Conservation (phyloP, 2,329 filamentous ascomycete genomes). For the Ploettnerulaceae sp. region DNA sequence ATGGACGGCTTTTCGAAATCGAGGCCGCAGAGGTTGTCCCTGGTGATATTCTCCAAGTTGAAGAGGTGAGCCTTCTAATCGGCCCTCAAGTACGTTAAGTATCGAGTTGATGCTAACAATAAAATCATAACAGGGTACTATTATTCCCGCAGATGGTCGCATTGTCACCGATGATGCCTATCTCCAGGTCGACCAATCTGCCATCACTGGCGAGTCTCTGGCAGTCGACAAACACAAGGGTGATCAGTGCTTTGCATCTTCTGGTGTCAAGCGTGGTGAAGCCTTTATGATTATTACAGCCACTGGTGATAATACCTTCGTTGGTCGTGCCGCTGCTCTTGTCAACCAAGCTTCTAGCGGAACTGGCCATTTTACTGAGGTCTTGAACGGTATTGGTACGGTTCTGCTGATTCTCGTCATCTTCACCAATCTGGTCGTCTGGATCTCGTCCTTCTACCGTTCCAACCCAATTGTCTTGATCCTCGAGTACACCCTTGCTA, state of each 20-base stretch:
- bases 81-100: background rate
- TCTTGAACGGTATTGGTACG: conserved; percentile 81
- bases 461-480: conserved; percentile 76
- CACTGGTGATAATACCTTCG: conserved; percentile 86
- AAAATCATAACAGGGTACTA: conserved; percentile 56
- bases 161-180: conserved; percentile 80
- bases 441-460: conserved; percentile 83
- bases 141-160: conserved; percentile 83
- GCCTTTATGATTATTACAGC: conserved; percentile 77
- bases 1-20: conserved; percentile 71
- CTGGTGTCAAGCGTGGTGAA: conserved; percentile 85
- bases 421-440: conserved; percentile 74
- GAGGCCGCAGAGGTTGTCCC: conserved; percentile 81
- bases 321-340: conserved; percentile 81
- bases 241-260: conserved; percentile 80
- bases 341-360: conserved; percentile 71
- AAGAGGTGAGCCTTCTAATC: conserved; percentile 50
- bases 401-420: conserved; percentile 76
- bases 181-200: conserved; percentile 86
- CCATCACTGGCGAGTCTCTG: conserved; percentile 87
- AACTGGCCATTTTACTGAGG: conserved; percentile 84
- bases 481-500: conserved; percentile 78
- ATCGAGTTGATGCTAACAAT: conserved; percentile 11
- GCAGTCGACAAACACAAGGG: conserved; percentile 83
- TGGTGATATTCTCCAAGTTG: conserved; percentile 83